These are phyloP conservation scores for Phytophthora pisi DNA, from an alignment of 352 stramenopile genomes.

Conservation along the genomic window DNA sequence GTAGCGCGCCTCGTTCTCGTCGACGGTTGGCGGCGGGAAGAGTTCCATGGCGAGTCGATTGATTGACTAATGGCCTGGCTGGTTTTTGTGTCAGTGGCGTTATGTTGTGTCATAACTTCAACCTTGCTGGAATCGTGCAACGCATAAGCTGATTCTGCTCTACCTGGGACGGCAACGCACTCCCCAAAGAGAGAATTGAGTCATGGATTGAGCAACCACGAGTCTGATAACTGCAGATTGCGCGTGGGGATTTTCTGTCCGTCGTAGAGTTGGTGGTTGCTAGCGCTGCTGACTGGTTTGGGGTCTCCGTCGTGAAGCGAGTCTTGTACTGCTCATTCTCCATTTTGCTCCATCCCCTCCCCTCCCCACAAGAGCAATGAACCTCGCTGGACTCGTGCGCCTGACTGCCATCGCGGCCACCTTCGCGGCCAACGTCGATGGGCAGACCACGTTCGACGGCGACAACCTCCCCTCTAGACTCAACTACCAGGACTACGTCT, in stretches of 20 bases:
- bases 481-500: constrained; percentile 38
- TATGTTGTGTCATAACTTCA: constrained; percentile 1
- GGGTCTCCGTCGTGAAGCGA: neutral
- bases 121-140: constrained; percentile 3
- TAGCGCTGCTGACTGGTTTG: neutral
- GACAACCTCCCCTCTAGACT: constrained; percentile 28
- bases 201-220: neutral
- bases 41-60: constrained; percentile 25
- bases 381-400: constrained; percentile 15
- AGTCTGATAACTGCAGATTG: constrained; percentile 17
- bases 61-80: neutral
- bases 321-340: constrained; percentile 14
- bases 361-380: constrained; percentile 10
- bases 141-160: constrained; percentile 2
- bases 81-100: constrained; percentile 13
- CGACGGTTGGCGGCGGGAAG: constrained; percentile 30
- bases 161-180: neutral
- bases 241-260: neutral
- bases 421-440: constrained; percentile 24
- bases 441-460: constrained; percentile 17
- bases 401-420: constrained; percentile 29
- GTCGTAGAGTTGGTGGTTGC: neutral
- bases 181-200: neutral
- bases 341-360: constrained; percentile 13
- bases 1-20: constrained; percentile 40